phyloP scores from a whole-genome alignment of 495 filamentous ascomycete genomes.

The Penicillium cataractarum region DNA sequence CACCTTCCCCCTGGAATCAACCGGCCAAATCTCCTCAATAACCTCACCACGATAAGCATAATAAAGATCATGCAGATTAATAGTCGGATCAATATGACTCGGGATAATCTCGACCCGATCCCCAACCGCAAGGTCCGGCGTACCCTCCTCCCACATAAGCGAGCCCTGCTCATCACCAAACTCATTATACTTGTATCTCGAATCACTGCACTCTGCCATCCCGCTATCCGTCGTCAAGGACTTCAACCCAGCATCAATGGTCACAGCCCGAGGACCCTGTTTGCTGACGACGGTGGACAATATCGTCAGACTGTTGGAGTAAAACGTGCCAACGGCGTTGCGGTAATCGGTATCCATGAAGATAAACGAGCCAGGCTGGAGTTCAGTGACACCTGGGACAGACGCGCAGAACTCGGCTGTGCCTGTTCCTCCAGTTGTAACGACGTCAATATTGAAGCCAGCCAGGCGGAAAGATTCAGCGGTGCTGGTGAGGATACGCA shows the following conservation, averaged over 20 bases:
- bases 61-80: constrained; percentile 45
- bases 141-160: constrained; percentile 35
- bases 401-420: constrained; percentile 45
- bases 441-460: constrained; percentile 38
- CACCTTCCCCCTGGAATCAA: constrained; percentile 45
- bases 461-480: constrained; percentile 32
- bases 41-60: constrained; percentile 37
- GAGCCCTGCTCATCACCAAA: constrained; percentile 45
- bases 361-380: constrained; percentile 47
- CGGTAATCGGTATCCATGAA: constrained; percentile 49
- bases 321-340: constrained; percentile 43
- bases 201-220: constrained; percentile 41
- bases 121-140: constrained; percentile 30
- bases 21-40: constrained; percentile 43
- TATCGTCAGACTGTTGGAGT: constrained; percentile 40
- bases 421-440: constrained; percentile 42
- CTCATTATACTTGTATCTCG: constrained; percentile 35
- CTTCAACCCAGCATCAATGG: constrained; percentile 42
- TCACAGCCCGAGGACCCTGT: constrained; percentile 38
- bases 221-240: constrained; percentile 46
- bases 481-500: constrained; percentile 34
- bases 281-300: constrained; percentile 41
- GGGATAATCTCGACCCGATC: constrained; percentile 44
- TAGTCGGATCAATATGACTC: constrained; percentile 45
- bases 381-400: constrained; percentile 42